Conservation (phyloP, 352 stramenopile species). For the Phytophthora fragariaefolia region DNA sequence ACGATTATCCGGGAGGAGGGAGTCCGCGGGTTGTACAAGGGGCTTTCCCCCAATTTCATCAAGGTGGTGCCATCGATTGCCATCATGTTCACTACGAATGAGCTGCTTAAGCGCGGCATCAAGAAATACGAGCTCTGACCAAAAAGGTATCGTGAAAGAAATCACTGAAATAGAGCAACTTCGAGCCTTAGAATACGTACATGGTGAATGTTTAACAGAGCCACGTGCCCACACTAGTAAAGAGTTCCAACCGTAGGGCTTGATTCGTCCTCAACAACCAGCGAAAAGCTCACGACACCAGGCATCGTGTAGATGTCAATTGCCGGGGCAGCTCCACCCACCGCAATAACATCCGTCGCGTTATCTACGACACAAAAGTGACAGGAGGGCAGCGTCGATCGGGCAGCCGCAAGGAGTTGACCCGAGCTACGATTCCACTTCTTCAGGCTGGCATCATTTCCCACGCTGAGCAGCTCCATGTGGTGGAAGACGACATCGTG, state of each 20-base stretch:
- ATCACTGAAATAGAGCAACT: slow-evolving; percentile 35
- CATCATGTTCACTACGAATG: slow-evolving; percentile 86
- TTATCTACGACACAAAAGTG: slow-evolving; percentile 76
- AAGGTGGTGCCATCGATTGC: slow-evolving; percentile 83
- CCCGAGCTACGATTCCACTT: slow-evolving; percentile 84
- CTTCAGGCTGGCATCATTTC: slow-evolving; percentile 67
- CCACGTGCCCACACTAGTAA: slow-evolving; percentile 12
- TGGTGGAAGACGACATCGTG: slow-evolving; percentile 76
- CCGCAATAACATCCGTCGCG: slow-evolving; percentile 69
- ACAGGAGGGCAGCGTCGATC: slow-evolving; percentile 59
- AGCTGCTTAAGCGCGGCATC: slow-evolving; percentile 63
- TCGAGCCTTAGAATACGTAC: slow-evolving; percentile 27
- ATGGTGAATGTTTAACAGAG: slow-evolving; percentile 5
- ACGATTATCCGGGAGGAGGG: slow-evolving; percentile 62
- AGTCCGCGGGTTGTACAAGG: slow-evolving; percentile 71
- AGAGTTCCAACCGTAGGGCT: slow-evolving; percentile 10
- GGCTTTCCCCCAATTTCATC: slow-evolving; percentile 71
- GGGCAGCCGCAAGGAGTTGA: slow-evolving; percentile 57
- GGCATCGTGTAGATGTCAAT: slow-evolving; percentile 87
- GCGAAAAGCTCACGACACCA: slow-evolving; percentile 83
- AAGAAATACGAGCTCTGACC: slow-evolving; percentile 36
- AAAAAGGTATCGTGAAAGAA: slow-evolving; percentile 14
- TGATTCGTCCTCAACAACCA: slow-evolving; percentile 47
- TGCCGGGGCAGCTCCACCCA: slow-evolving; percentile 57
- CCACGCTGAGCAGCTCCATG: slow-evolving; percentile 75